A percentile compares a stretch with the other conserved stretches of the same genome.
phyloP scores from a whole-genome alignment of 108 stramenopile genomes.

The Conticribra guillardii region DNA sequence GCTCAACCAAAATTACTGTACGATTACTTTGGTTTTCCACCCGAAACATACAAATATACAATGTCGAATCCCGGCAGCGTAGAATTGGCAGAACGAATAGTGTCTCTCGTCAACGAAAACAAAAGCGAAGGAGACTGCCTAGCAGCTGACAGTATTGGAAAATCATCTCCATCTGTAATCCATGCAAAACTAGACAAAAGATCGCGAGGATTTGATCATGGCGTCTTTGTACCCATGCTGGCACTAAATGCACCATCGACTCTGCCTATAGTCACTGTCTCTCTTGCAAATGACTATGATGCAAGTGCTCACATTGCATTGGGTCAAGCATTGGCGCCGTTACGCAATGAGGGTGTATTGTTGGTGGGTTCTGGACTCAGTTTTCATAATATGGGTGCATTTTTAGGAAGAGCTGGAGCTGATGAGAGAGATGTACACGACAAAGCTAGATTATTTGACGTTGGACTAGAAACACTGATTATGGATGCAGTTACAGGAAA shows the following conservation, averaged over 20 bases:
- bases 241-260: constrained; percentile 79
- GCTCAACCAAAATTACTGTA: constrained; percentile 31
- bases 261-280: constrained; percentile 80
- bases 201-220: constrained; percentile 83
- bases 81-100: constrained; percentile 54
- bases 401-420: background rate
- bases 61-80: constrained; percentile 74
- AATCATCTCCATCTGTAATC: constrained; percentile 29
- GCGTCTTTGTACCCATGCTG: constrained; percentile 86
- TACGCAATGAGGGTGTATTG: constrained; percentile 66
- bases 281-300: constrained; percentile 52
- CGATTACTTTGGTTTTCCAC: constrained; percentile 87
- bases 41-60: constrained; percentile 70
- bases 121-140: background rate
- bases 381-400: constrained; percentile 65
- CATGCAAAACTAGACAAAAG: background rate
- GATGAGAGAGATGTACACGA: background rate
- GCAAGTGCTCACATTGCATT: constrained; percentile 54
- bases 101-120: constrained; percentile 23
- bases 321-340: constrained; percentile 64
- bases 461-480: constrained; percentile 4
- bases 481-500: background rate
- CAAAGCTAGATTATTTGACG: background rate
- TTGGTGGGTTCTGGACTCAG: constrained; percentile 79
- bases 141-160: no score